Conservation (phyloP, 2,329 filamentous ascomycete species). For the Fusarium hainanense region DNA sequence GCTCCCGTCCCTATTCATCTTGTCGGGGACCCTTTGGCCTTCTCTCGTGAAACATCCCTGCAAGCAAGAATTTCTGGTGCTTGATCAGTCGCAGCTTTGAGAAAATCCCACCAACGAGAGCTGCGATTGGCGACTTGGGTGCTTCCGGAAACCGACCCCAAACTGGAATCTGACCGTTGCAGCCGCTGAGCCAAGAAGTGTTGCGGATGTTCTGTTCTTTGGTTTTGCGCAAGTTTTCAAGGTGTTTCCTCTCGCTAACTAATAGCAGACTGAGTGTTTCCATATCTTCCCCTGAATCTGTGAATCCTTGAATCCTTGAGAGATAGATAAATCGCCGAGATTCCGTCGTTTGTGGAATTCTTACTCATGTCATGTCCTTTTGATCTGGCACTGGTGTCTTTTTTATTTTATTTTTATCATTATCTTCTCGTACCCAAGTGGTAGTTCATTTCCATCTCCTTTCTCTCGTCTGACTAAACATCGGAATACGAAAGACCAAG, state of each 20-base stretch:
- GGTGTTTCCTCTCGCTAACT: conserved; percentile 24
- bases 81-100: conserved; percentile 27
- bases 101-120: conserved; percentile 40
- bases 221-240: conserved; percentile 18
- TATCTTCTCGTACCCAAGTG: conserved; percentile 31
- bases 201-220: conserved; percentile 23
- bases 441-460: conserved; percentile 31
- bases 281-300: conserved; percentile 26
- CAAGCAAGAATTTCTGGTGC: conserved; percentile 33
- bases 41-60: conserved; percentile 25
- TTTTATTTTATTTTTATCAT: background rate
- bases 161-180: conserved; percentile 37
- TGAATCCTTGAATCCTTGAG: background rate
- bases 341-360: conserved; percentile 19
- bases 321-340: conserved; percentile 34
- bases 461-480: conserved; percentile 27
- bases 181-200: conserved; percentile 36
- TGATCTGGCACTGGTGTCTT: conserved; percentile 24
- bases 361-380: conserved; percentile 32
- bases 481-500: conserved; percentile 14
- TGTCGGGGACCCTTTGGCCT: conserved; percentile 6
- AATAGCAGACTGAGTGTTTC: conserved; percentile 21
- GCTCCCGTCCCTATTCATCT: conserved; percentile 20
- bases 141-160: conserved; percentile 33
- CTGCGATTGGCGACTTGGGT: conserved; percentile 17